Conservation (phyloP, 148 eudicot genomes). For the Cornus florida region DNA sequence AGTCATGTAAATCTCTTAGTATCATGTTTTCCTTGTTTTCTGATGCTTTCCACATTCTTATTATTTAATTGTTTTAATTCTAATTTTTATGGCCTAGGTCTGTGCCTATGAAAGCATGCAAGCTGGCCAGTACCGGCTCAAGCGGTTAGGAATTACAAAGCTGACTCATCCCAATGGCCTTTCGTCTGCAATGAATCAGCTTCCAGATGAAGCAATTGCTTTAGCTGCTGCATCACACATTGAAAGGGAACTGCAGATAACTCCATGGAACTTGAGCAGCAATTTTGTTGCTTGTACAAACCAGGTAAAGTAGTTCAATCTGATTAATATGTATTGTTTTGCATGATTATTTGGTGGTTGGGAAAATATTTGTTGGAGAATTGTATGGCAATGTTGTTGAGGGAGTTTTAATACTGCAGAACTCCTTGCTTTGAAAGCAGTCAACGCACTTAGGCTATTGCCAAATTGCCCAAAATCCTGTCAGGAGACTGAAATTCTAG, state of each 20-base stretch:
- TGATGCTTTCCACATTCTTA: neutral
- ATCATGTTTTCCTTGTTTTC: neutral
- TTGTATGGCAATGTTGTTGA: neutral
- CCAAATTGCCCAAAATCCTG: neutral
- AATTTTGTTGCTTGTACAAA: slow-evolving; percentile 95
- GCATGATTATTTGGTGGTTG: neutral
- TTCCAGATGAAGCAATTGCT: slow-evolving; percentile 94
- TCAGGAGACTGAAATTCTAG: neutral
- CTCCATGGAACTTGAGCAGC: slow-evolving; percentile 96
- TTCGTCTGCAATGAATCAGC: slow-evolving; percentile 93
- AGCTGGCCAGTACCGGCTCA: slow-evolving; percentile 87
- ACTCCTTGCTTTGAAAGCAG: neutral
- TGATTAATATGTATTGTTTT: neutral
- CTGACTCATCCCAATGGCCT: slow-evolving; percentile 71
- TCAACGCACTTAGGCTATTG: neutral
- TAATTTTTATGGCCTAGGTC: slow-evolving; percentile 41
- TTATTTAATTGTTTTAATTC: neutral
- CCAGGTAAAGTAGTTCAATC: slow-evolving; percentile 48
- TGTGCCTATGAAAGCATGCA: slow-evolving; percentile 97
- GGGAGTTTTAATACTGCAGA: neutral
- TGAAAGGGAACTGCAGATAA: slow-evolving; percentile 95
- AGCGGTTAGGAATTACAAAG: slow-evolving; percentile 80
- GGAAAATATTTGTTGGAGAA: neutral
- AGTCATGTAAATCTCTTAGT: neutral
- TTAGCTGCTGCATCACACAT: slow-evolving; percentile 97